Evolutionary conservation across 352 stramenopile genomes (phyloP).

Genomic region (Phytopythium montanum): DNA sequence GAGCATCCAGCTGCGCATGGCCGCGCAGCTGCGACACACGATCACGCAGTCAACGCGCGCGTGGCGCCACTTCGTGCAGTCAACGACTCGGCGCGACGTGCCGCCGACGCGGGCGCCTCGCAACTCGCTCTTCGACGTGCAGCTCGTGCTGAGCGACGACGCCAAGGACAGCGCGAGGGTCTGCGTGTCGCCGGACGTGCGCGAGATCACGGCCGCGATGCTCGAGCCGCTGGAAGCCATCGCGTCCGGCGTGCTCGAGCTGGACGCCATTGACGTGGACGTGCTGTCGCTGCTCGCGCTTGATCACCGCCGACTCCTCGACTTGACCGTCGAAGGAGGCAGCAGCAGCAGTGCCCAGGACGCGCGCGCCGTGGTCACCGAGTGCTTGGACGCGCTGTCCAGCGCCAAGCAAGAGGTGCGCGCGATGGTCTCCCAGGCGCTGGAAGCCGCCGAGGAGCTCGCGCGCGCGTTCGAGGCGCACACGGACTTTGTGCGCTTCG

Average conservation of each 20-base stretch:
- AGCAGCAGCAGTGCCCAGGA: conserved; percentile 1
- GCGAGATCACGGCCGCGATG: conserved; percentile 77
- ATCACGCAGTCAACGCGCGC: conserved; percentile 48
- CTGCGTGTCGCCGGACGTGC: conserved; percentile 49
- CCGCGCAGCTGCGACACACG: conserved; percentile 73
- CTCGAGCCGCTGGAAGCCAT: conserved; percentile 80
- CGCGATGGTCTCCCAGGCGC: conserved; percentile 51
- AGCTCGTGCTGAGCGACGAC: conserved; percentile 45
- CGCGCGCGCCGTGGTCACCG: conserved; percentile 29
- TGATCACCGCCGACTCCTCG: conserved; percentile 46
- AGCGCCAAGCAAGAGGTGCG: conserved; percentile 52
- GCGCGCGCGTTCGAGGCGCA: conserved; percentile 72
- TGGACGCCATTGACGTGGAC: conserved; percentile 87
- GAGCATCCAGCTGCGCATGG: conserved; percentile 84
- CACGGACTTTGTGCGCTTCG: conserved; percentile 81
- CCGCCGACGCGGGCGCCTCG: conserved; percentile 28
- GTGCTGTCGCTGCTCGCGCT: conserved; percentile 89
- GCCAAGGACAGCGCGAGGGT: conserved; percentile 19
- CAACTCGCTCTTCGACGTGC: conserved; percentile 83
- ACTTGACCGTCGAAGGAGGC: conserved; percentile 33
- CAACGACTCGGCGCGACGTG: neutral
- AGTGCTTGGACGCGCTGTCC: conserved; percentile 43
- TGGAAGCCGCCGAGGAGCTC: conserved; percentile 63
- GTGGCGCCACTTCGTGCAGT: conserved; percentile 61
- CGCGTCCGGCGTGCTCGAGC: conserved; percentile 64